A percentile compares a stretch with the other conserved stretches of the same genome.
Evolutionary conservation across 148 eudicot species (phyloP).

Genomic region (Suaeda aralocaspica): DNA sequence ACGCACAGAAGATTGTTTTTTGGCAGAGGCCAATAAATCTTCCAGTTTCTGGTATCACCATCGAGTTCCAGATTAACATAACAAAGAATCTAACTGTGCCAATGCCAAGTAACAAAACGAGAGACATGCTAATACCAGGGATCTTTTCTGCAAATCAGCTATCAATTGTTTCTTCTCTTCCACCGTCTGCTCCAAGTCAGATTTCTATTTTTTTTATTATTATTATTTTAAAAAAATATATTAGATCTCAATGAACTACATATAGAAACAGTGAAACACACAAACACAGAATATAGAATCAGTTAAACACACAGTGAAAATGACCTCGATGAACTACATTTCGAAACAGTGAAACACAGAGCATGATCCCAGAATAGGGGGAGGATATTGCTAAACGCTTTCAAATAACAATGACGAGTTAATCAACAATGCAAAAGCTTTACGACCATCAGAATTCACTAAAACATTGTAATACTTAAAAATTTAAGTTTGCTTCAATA

Average conservation of each 20-base stretch:
- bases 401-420: neutral
- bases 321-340: too few species aligned
- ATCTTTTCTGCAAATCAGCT: constrained; percentile 52
- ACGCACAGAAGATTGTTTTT: constrained; percentile 44
- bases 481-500: neutral
- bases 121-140: constrained; percentile 41
- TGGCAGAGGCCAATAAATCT: constrained; percentile 57
- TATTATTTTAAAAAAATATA: too few species aligned
- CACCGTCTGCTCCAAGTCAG: constrained; percentile 50
- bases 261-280: too few species aligned
- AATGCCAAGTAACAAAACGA: neutral
- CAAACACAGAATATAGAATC: too few species aligned
- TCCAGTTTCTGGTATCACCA: constrained; percentile 54
- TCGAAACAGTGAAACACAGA: neutral
- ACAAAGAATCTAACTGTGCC: neutral
- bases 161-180: constrained; percentile 56
- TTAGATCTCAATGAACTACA: too few species aligned
- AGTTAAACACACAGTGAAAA: too few species aligned
- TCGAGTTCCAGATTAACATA: constrained; percentile 7
- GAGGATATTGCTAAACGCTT: neutral
- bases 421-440: neutral
- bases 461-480: neutral
- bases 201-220: constrained; percentile 39
- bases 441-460: neutral
- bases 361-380: neutral